Percentiles rank a stretch among this genome's conserved stretches.
Evolutionary conservation across 1,139 yeast genomes (phyloP).

Genomic region (Taphrina pruni): DNA sequence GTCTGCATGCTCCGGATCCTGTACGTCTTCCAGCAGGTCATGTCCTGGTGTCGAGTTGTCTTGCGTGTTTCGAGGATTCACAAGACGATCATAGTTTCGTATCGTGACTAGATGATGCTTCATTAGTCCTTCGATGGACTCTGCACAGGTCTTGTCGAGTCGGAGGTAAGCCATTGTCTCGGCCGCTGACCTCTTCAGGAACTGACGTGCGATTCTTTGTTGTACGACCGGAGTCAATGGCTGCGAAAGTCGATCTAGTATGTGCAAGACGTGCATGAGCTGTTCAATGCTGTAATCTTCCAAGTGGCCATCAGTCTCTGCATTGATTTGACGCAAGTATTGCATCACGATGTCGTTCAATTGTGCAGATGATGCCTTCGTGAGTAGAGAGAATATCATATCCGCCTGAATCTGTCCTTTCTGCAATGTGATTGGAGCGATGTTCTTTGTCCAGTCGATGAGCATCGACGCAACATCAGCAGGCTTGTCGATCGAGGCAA

Average conservation of each 20-base stretch:
- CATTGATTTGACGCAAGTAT: not conserved
- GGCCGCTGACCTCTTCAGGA: not conserved
- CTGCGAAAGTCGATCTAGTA: not conserved
- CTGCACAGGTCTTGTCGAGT: not conserved
- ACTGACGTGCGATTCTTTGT: not conserved
- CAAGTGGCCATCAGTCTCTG: not conserved
- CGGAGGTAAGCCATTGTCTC: slow-evolving; percentile 5
- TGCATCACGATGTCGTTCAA: not conserved
- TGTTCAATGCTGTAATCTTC: not conserved
- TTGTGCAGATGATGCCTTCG: not conserved
- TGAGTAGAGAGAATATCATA: not conserved
- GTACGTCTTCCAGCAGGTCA: not conserved
- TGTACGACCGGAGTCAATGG: not conserved
- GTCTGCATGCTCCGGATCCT: not conserved
- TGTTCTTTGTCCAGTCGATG: not conserved
- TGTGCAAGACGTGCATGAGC: not conserved
- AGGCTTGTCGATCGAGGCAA: not conserved
- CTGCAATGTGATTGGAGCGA: not conserved
- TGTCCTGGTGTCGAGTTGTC: not conserved
- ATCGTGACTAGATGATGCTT: slow-evolving; percentile 5
- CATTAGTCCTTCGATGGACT: not conserved
- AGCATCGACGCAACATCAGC: not conserved
- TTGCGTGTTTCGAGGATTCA: not conserved
- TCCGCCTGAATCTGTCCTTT: not conserved
- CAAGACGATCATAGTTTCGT: slow-evolving; percentile 6